These are phyloP conservation scores for Termitomyces sp. DNA, from an alignment of 768 basidiomycete species.

Conservation along the genomic window DNA sequence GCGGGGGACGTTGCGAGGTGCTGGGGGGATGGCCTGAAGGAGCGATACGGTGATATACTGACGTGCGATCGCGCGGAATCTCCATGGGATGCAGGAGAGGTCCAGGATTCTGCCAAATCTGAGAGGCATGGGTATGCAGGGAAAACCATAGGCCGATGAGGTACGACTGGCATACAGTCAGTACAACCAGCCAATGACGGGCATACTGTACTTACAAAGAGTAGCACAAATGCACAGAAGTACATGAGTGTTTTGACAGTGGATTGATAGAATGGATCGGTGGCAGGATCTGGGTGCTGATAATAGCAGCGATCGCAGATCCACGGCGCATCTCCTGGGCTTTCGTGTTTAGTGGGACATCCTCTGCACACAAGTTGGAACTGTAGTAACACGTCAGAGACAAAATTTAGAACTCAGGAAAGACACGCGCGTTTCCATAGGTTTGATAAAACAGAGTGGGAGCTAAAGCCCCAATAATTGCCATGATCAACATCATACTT, in stretches of 20 bases:
- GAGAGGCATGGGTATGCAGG: conserved; percentile 92
- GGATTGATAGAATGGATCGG: conserved; percentile 95
- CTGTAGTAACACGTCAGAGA: conserved; percentile 35
- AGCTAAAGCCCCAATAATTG: conserved; percentile 92
- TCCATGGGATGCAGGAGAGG: conserved; percentile 70
- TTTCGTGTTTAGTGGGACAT: conserved; percentile 53
- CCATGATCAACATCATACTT: conserved; percentile 99
- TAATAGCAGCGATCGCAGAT: conserved; percentile 92
- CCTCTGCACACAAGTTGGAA: conserved; percentile 85
- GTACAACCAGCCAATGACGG: background rate
- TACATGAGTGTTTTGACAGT: conserved; percentile 96
- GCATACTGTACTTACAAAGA: conserved; percentile 63
- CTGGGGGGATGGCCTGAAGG: conserved; percentile 18
- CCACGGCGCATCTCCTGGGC: conserved; percentile 57
- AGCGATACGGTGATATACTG: conserved; percentile 59
- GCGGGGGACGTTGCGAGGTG: conserved; percentile 22
- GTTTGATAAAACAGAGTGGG: conserved; percentile 98
- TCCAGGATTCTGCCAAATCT: conserved; percentile 99
- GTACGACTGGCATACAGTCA: conserved; percentile 67
- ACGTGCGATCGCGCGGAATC: conserved; percentile 53
- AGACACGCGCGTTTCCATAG: conserved; percentile 83
- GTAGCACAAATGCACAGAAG: conserved; percentile 84
- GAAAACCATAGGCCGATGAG: conserved; percentile 98
- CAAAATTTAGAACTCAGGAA: background rate
- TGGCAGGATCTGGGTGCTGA: conserved; percentile 87